Base-by-base conservation (phyloP, 306 rosid genomes). In the Comarum palustre region DNA sequence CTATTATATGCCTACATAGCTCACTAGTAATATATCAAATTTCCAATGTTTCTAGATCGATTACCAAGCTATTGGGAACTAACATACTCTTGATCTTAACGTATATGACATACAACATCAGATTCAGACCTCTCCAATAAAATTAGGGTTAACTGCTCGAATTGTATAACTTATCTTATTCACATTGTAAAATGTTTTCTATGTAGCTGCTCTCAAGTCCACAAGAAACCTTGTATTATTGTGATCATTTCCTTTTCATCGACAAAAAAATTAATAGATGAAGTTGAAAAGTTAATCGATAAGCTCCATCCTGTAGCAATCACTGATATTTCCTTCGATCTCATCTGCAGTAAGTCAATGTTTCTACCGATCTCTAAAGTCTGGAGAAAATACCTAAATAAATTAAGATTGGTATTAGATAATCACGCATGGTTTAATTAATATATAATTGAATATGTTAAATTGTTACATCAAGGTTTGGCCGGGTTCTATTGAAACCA, bases 181-280 rank as follows among this genome's bases (percentile, higher is more conserved):
- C 51, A 8, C 43, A 46, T 19, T 27, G 67, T 68, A 67, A 68
- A 48, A 13, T 17, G 51, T n/a, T 39, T 38, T 4, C 22, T 20
- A 38, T 54, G 32, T 14, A 14, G 65, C 22, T 24, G 27, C 55
- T 41, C 12, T 19, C 10, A 51, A 61, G 41, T 69, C 72, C 73
- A 61, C 75, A 59, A 79, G 75, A 59, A 68, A 79, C 48, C 64
- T 25, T 73, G 55, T 58, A 50, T 36, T 52, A 50, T 50, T 46
- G 38, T 57, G 15, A 7, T 15, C 19, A 25, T 34, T 74, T 65
- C 50, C 15, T 50, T 54, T 51, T 61, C 7, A 0, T 60, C 64
- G 60, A 76, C 25, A 38, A 15, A 12, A 71, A 27, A 19, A 14
- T 24, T 27, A 39, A 7, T 0, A 50, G 68, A 64, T 59, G 11